A percentile compares a stretch with the other conserved stretches of the same genome.
phyloP scores from a whole-genome alignment of 805 yeast species.

The Pichia manshurica region DNA sequence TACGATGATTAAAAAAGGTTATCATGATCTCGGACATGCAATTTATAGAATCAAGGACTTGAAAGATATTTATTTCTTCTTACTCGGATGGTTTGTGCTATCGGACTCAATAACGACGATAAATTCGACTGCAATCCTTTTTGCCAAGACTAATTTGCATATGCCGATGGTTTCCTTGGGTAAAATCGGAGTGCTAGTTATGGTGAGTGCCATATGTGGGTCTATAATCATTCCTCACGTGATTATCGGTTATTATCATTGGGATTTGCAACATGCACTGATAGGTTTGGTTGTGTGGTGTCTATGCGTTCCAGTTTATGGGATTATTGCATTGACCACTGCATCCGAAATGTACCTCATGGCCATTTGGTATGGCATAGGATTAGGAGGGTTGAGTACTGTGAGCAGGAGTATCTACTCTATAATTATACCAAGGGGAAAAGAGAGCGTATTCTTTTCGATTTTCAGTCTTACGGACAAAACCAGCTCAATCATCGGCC shows the following conservation, averaged over 20 bases:
- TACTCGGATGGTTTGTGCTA: slow-evolving; percentile 70
- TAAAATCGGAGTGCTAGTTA: slow-evolving; percentile 57
- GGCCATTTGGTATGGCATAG: slow-evolving; percentile 71
- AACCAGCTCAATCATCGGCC: slow-evolving; percentile 73
- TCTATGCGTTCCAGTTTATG: slow-evolving; percentile 64
- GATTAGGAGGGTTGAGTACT: slow-evolving; percentile 69
- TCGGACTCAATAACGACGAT: slow-evolving; percentile 75
- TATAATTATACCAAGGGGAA: slow-evolving; percentile 65
- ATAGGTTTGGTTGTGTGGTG: slow-evolving; percentile 54
- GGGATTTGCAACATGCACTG: slow-evolving; percentile 44
- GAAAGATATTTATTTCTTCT: slow-evolving; percentile 59
- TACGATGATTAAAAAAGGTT: slow-evolving; percentile 39
- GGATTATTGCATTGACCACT: slow-evolving; percentile 58
- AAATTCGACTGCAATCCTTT: slow-evolving; percentile 71
- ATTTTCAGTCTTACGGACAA: slow-evolving; percentile 74
- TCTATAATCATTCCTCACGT: slow-evolving; percentile 51
- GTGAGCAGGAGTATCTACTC: slow-evolving; percentile 64
- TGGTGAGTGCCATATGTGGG: slow-evolving; percentile 63
- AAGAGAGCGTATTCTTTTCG: slow-evolving; percentile 71
- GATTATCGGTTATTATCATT: slow-evolving; percentile 32
- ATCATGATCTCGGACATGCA: slow-evolving; percentile 52
- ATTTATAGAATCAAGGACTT: slow-evolving; percentile 54
- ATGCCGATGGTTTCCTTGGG: slow-evolving; percentile 68
- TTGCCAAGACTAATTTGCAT: slow-evolving; percentile 62
- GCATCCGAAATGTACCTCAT: slow-evolving; percentile 63